phyloP scores from a whole-genome alignment of 202 grass and related monocot species.

The Cymbopogon flexuosus region DNA sequence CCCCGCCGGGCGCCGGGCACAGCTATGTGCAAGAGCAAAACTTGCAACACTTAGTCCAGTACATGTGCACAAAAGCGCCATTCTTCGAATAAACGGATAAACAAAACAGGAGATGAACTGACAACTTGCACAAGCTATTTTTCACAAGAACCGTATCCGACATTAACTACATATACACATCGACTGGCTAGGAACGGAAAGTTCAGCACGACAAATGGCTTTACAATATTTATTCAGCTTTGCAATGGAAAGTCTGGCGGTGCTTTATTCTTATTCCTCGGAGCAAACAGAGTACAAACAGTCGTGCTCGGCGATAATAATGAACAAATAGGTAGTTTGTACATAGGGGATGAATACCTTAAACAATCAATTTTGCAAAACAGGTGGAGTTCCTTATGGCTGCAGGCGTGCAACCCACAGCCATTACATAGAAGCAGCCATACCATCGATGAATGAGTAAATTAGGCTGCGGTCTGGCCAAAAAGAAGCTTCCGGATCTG shows the following conservation, averaged over 20 bases:
- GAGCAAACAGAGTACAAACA: conserved; percentile 39
- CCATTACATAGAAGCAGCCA: conserved; percentile 40
- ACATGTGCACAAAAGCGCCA: background rate
- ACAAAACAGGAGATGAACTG: background rate
- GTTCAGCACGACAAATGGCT: background rate
- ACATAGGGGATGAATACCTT: conserved; percentile 49
- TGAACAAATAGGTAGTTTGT: conserved; percentile 56
- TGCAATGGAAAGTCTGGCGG: background rate
- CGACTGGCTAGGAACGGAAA: background rate
- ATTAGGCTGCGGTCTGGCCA: conserved; percentile 42
- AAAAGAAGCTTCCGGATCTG: conserved; percentile 71
- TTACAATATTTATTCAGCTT: conserved; percentile 18
- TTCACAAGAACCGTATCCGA: background rate
- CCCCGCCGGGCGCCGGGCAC: too few relatives aligned
- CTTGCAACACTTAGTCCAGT: background rate
- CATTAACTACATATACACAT: background rate
- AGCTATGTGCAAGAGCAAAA: too few relatives aligned
- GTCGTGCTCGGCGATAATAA: conserved; percentile 42
- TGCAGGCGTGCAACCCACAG: conserved; percentile 23
- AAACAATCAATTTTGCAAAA: conserved; percentile 52
- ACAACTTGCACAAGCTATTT: background rate
- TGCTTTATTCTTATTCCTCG: conserved; percentile 52
- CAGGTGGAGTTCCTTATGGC: conserved; percentile 6
- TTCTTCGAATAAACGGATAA: background rate
- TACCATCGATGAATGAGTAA: conserved; percentile 3